These are phyloP conservation scores for Akanthomyces lecanii DNA, from an alignment of 2,329 filamentous ascomycete genomes.

Conservation along the genomic window DNA sequence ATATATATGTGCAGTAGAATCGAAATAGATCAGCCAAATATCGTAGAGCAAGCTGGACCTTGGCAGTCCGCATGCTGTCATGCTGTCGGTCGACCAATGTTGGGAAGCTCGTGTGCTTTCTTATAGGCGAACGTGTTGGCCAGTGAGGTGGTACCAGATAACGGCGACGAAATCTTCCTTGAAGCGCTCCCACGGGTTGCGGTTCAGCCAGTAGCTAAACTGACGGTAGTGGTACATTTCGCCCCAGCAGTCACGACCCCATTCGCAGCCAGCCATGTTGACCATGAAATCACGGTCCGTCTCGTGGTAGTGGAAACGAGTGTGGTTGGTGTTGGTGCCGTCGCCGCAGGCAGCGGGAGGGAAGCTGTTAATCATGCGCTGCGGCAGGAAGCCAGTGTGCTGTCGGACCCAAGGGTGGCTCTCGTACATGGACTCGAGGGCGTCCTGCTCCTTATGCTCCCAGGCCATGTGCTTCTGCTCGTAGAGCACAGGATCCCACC, in stretches of 20 bases:
- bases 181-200: conserved; percentile 73
- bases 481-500: conserved; percentile 98
- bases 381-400: conserved; percentile 82
- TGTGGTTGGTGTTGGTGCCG: conserved; percentile 59
- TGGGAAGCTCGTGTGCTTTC: background rate
- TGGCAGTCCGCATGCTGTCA: background rate
- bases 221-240: conserved; percentile 97
- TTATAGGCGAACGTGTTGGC: conserved; percentile 55
- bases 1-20: conserved; percentile 18
- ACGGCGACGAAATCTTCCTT: conserved; percentile 62
- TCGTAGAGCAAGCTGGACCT: background rate
- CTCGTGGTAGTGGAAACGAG: conserved; percentile 79
- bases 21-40: conserved; percentile 10
- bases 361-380: conserved; percentile 92
- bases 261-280: conserved; percentile 98
- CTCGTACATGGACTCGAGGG: conserved; percentile 84
- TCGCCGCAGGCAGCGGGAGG: conserved; percentile 84
- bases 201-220: conserved; percentile 84
- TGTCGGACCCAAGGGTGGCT: conserved; percentile 90
- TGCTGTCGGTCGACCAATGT: conserved; percentile 6
- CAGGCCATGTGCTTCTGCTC: conserved; percentile 99
- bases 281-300: conserved; percentile 87
- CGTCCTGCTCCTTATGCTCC: conserved; percentile 98
- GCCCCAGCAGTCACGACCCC: conserved; percentile 94
- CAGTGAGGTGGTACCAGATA: conserved; percentile 61